These are phyloP conservation scores for Withania somnifera DNA, from an alignment of 305 asterid genomes.

Conservation along the genomic window DNA sequence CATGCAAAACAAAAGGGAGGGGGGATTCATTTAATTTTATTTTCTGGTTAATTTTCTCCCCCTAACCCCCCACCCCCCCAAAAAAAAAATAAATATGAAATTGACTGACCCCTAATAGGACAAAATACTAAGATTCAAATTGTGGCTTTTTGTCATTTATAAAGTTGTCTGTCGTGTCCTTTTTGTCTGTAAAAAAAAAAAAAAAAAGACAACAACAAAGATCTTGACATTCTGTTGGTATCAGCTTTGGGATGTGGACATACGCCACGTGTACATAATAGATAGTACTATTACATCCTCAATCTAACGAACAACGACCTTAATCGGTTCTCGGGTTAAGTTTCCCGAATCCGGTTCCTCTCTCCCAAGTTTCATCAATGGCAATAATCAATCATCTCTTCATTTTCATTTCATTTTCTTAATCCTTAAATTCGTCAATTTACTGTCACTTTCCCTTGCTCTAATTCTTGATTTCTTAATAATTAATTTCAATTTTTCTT, in stretches of 20 bases:
- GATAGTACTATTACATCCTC: background rate
- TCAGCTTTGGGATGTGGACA: background rate
- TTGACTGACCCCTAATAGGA: background rate
- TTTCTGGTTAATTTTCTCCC: background rate
- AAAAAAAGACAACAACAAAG: background rate
- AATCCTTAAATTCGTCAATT: background rate
- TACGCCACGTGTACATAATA: background rate
- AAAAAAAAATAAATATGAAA: too few species aligned
- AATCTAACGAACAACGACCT: background rate
- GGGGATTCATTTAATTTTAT: too few species aligned
- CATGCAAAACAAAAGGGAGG: too few species aligned
- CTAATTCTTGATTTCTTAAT: background rate
- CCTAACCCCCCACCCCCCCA: too few species aligned
- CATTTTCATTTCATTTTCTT: background rate
- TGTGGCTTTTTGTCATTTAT: background rate
- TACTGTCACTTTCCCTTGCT: constrained; percentile 1
- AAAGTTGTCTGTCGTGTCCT: background rate
- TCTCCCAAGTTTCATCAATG: background rate
- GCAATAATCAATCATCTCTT: background rate
- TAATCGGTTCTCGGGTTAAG: background rate
- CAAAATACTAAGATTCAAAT: background rate
- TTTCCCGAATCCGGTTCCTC: background rate
- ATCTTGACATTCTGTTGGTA: background rate
- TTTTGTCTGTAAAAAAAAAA: background rate
- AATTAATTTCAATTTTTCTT: background rate